phyloP scores from a whole-genome alignment of 805 yeast genomes.

The Metschnikowia noctiluminum region DNA sequence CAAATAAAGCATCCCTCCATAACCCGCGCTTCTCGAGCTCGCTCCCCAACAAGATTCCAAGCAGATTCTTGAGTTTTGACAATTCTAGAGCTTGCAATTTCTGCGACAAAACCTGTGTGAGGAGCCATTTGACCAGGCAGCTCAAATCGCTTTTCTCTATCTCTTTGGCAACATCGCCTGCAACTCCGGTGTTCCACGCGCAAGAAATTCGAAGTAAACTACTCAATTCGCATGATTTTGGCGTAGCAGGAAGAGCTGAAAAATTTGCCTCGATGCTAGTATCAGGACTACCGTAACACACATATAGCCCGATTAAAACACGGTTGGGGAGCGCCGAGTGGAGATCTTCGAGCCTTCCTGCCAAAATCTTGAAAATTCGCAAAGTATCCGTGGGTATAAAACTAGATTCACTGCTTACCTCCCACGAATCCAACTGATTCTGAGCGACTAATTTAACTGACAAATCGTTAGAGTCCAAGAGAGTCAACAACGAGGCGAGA shows the following conservation, averaged over 20 bases:
- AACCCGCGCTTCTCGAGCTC: conserved; percentile 44
- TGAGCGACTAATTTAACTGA: conserved; percentile 53
- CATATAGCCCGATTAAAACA: conserved; percentile 50
- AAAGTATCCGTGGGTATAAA: conserved; percentile 53
- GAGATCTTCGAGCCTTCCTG: conserved; percentile 46
- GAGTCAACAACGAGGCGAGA: conserved; percentile 63
- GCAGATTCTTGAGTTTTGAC: conserved; percentile 20
- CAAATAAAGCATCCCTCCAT: conserved; percentile 60
- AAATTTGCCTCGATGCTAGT: conserved; percentile 10
- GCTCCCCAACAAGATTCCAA: conserved; percentile 42
- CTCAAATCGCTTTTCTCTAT: conserved; percentile 23
- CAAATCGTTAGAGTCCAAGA: conserved; percentile 68
- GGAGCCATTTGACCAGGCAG: conserved; percentile 49
- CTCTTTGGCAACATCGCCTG: conserved; percentile 7
- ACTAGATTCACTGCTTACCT: conserved; percentile 33
- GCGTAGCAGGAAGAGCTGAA: background rate
- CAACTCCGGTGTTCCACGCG: conserved; percentile 4
- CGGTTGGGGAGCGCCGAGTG: conserved; percentile 61
- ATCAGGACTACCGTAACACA: conserved; percentile 57
- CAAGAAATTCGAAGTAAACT: conserved; percentile 20
- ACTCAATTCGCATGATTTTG: background rate
- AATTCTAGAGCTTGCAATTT: conserved; percentile 8
- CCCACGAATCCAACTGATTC: conserved; percentile 68
- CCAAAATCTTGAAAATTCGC: conserved; percentile 61
- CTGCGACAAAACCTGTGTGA: conserved; percentile 40